A percentile compares a stretch with the other conserved stretches of the same genome.
These are phyloP conservation scores for Brettanomyces anomalus DNA, from an alignment of 805 yeast genomes.

Conservation along the genomic window DNA sequence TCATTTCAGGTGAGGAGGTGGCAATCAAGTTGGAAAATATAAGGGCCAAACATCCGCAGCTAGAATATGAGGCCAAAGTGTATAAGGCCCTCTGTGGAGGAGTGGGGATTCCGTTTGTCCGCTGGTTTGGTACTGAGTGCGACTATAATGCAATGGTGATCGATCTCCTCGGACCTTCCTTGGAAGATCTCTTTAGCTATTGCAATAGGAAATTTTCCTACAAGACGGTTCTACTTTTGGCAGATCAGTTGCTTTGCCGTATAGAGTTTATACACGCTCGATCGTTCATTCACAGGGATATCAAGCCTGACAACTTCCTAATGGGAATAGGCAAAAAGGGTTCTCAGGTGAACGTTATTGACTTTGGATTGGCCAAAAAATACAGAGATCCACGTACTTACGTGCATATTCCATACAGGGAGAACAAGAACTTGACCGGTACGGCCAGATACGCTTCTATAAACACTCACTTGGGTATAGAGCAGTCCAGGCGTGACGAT, in stretches of 20 bases:
- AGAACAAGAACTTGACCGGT: conserved; percentile 93
- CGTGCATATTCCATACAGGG: conserved; percentile 91
- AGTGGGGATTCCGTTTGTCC: conserved; percentile 91
- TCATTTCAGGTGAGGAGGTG: conserved; percentile 94
- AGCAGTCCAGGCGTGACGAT: conserved; percentile 94
- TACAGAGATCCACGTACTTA: conserved; percentile 91
- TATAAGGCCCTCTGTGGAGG: conserved; percentile 94
- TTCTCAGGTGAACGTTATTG: conserved; percentile 90
- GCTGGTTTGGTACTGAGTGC: conserved; percentile 96
- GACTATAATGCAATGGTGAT: conserved; percentile 96
- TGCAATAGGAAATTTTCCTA: conserved; percentile 89
- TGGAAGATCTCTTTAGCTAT: conserved; percentile 92
- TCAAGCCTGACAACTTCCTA: conserved; percentile 75
- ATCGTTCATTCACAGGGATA: conserved; percentile 79
- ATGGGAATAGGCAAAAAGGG: conserved; percentile 93
- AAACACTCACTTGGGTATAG: conserved; percentile 94
- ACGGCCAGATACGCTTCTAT: conserved; percentile 95
- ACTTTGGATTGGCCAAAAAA: conserved; percentile 89
- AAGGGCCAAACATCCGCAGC: conserved; percentile 90
- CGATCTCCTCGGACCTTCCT: conserved; percentile 88
- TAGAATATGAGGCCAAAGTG: conserved; percentile 94
- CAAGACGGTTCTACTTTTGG: conserved; percentile 86
- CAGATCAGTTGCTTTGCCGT: conserved; percentile 90
- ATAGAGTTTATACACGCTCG: conserved; percentile 94
- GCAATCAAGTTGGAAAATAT: conserved; percentile 91